Conservation (phyloP, 257 asterid species). For the Linaria vulgaris region DNA sequence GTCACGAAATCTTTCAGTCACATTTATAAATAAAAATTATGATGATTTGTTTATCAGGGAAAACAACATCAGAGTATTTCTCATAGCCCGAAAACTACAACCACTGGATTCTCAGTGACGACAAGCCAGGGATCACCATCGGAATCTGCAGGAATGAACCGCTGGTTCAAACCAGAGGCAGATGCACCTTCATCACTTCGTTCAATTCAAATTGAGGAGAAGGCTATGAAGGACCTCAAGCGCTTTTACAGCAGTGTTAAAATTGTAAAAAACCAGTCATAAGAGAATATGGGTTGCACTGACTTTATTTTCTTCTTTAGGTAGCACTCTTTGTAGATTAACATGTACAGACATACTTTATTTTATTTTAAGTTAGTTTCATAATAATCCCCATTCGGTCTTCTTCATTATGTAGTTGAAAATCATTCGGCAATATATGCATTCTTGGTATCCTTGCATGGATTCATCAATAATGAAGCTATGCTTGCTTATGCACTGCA, state of each 20-base stretch:
- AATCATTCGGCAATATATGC: too few species aligned
- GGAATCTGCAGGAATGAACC: slow-evolving; percentile 56
- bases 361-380: neutral
- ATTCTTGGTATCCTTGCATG: neutral
- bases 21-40: neutral
- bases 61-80: slow-evolving; percentile 50
- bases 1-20: neutral
- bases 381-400: neutral
- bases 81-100: slow-evolving; percentile 69
- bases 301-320: slow-evolving; percentile 2
- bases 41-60: slow-evolving; percentile 36
- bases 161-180: slow-evolving; percentile 90
- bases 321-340: slow-evolving; percentile 24
- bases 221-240: slow-evolving; percentile 86
- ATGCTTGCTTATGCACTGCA: neutral
- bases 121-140: slow-evolving; percentile 78
- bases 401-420: neutral
- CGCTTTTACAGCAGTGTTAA: slow-evolving; percentile 83
- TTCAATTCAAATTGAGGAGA: slow-evolving; percentile 91
- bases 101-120: slow-evolving; percentile 74
- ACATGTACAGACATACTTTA: slow-evolving; percentile 22
- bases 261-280: slow-evolving; percentile 75
- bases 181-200: slow-evolving; percentile 75
- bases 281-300: slow-evolving; percentile 16
- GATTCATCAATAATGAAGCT: neutral